phyloP scores from a whole-genome alignment of 2,329 filamentous ascomycete genomes.

The Aspergillus pseudoviridinutans region DNA sequence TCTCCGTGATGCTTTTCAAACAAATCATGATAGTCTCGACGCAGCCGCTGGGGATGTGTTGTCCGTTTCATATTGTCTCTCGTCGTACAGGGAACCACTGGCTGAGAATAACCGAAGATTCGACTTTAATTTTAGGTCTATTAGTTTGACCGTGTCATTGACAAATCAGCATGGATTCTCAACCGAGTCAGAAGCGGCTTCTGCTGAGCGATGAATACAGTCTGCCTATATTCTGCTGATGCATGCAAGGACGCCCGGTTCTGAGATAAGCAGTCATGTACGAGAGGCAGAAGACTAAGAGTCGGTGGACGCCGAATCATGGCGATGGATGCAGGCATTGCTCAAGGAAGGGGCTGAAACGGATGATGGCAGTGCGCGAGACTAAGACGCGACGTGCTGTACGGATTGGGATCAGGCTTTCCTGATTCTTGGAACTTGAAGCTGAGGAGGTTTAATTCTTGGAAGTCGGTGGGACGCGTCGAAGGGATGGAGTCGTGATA shows the following conservation, averaged over 20 bases:
- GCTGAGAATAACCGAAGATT: neutral
- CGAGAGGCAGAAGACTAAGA: too few species aligned
- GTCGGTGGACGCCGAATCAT: neutral
- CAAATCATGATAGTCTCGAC: neutral
- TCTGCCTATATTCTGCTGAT: neutral
- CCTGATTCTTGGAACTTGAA: neutral
- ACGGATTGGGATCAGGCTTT: neutral
- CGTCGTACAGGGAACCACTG: neutral
- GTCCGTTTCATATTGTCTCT: neutral
- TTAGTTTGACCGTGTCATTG: neutral
- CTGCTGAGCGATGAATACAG: neutral
- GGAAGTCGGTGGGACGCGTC: slow-evolving; percentile 14
- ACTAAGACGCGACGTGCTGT: slow-evolving; percentile 9
- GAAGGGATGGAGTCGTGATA: slow-evolving; percentile 13
- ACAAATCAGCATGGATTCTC: neutral
- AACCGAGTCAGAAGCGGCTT: neutral
- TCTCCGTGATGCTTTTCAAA: neutral
- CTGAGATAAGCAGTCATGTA: neutral
- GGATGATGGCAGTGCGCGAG: neutral
- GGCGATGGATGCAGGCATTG: neutral
- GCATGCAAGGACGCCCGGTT: neutral
- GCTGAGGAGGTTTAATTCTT: neutral
- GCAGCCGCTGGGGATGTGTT: neutral
- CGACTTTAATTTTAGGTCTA: neutral
- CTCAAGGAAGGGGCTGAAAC: neutral